Percentiles rank a stretch among this genome's conserved stretches.
phyloP scores from a whole-genome alignment of 805 yeast species.

The Saccharomyces eubayanus region DNA sequence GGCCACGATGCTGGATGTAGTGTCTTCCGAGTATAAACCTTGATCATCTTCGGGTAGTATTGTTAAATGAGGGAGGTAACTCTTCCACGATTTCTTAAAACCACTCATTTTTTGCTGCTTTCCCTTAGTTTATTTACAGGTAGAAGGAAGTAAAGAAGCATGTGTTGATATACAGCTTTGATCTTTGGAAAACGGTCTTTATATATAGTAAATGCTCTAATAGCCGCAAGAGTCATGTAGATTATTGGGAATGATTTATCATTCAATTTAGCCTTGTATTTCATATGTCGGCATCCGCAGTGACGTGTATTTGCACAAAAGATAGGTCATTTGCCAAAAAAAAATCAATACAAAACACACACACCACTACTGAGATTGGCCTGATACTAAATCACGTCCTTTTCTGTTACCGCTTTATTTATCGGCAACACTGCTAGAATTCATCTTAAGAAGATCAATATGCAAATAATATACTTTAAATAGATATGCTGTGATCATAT shows the following conservation, averaged over 20 bases:
- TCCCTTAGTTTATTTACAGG: neutral
- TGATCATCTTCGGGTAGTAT: conserved; percentile 13
- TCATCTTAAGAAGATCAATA: too few species aligned
- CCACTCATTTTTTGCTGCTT: neutral
- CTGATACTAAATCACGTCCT: too few species aligned
- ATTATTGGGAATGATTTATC: neutral
- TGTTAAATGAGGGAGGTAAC: conserved; percentile 23
- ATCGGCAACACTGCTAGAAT: too few species aligned
- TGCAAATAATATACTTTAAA: too few species aligned
- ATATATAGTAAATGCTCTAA: neutral
- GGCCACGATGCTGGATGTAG: neutral
- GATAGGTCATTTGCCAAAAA: too few species aligned
- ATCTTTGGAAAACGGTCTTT: neutral
- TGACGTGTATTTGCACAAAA: too few species aligned
- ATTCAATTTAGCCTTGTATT: neutral
- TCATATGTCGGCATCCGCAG: neutral
- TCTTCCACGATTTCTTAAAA: conserved; percentile 9
- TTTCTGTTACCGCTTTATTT: too few species aligned
- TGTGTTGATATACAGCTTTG: neutral
- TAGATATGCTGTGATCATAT: too few species aligned
- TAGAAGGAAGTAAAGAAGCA: neutral
- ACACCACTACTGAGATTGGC: too few species aligned
- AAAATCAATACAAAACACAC: too few species aligned
- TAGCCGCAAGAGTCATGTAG: neutral
- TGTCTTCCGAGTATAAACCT: conserved; percentile 1